Conservation (phyloP, 2,329 filamentous ascomycete genomes). For the Orbilia brochopaga region DNA sequence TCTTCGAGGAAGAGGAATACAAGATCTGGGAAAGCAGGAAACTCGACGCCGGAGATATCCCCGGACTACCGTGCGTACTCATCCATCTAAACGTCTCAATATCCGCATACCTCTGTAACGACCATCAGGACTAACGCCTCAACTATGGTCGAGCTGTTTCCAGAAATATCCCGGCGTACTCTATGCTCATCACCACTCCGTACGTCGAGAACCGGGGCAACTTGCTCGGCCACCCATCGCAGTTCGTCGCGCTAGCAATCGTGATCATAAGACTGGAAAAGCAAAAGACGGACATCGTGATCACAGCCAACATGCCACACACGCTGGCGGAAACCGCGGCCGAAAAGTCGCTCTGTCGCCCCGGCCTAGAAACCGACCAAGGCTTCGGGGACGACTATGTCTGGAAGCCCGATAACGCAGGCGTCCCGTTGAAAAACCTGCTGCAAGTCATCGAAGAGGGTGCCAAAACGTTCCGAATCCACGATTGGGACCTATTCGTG, state of each 20-base stretch:
- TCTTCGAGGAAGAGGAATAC: conserved; percentile 51
- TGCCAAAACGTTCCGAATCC: conserved; percentile 48
- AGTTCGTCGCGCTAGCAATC: conserved; percentile 51
- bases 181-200: conserved; percentile 40
- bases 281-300: conserved; percentile 54
- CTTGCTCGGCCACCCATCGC: conserved; percentile 27
- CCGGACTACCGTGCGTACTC: conserved; percentile 34
- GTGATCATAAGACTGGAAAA: conserved; percentile 51
- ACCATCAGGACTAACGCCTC: background rate
- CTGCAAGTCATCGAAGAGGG: conserved; percentile 48
- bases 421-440: conserved; percentile 30
- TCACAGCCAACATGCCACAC: conserved; percentile 54
- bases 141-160: background rate
- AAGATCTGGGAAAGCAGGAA: conserved; percentile 47
- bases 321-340: conserved; percentile 33
- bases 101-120: background rate
- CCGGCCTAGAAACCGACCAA: conserved; percentile 42
- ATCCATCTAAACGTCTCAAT: too few relatives aligned
- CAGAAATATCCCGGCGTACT: conserved; percentile 36
- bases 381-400: conserved; percentile 43
- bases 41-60: conserved; percentile 28
- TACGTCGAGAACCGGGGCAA: conserved; percentile 42
- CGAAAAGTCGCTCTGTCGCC: conserved; percentile 52
- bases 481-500: conserved; percentile 53
- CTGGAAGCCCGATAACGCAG: conserved; percentile 31